Evolutionary conservation across 2,329 filamentous ascomycete species (phyloP), one percentile per base, ranked within the genome.

Genomic region (Colletotrichum tanaceti): DNA sequence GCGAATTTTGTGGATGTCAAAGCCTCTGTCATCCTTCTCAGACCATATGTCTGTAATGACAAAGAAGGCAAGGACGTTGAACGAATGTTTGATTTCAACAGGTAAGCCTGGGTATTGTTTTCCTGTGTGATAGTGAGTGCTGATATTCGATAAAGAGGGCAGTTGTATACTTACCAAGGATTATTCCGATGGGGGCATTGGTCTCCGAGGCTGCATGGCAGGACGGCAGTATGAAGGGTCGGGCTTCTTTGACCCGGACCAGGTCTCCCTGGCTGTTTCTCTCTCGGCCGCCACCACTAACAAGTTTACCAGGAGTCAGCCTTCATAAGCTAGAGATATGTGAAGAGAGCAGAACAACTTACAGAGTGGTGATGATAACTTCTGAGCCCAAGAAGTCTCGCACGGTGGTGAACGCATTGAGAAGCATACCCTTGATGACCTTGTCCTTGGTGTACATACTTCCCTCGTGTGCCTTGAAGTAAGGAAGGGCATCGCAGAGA

Each of bases 51-150:
- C 81, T 0, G 90, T 91, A 14, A 92, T 81, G 57, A 89, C 87
- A 75, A 92, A 94, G 76, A 84, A 89, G n/a, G 83, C 90, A 49
- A 94, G 81, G 0, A 93, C 87, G 63, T 86, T 89, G 73, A 89
- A 93, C 0, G 84, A 79, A 65, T 90, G 82, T 0, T 86, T 85
- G 9, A 90, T 79, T 32, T 81, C 79, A 1, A 82, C 83, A 0
- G 82, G 81, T 20, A 85, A 80, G 24, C 82, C 75, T 4, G 76
- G 74, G 70, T 89, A 87, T 61, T 84, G 76, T 18, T 84, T 76
- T 1, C 90, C 89, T 84, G 74, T 68, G 46, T 78, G 77, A 38
- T 81, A 6, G 9, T 71, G 6, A 58, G 58, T 32, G 16, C 32
- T 14, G 35, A 6, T 4, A 14, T 41, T 7, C 4, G 4, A 32